Conservation (phyloP, 306 rosid genomes). For the Trichosanthes truncata region DNA sequence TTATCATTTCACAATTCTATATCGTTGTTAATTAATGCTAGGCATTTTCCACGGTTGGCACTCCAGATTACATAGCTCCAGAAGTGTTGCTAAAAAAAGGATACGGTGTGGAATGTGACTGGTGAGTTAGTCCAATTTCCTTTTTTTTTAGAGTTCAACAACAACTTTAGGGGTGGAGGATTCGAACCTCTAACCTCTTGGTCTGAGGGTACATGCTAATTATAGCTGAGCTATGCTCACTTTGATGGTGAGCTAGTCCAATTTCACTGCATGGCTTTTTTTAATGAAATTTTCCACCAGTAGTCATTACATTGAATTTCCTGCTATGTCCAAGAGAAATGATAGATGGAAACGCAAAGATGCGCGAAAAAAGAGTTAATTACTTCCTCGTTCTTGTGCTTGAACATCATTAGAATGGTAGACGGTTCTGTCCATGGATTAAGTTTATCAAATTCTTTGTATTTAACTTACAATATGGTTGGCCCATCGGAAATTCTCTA, state of each 20-base stretch:
- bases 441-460: neutral
- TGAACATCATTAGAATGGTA: neutral
- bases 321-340: neutral
- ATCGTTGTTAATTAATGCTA: conserved; percentile 25
- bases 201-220: no score
- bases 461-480: neutral
- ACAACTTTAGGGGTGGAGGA: no score
- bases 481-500: neutral
- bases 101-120: conserved; percentile 81
- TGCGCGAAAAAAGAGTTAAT: neutral
- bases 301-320: neutral
- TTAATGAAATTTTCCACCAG: neutral
- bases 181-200: no score
- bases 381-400: neutral
- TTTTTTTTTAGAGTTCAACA: no score
- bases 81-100: conserved; percentile 86
- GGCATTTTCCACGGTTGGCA: conserved; percentile 94
- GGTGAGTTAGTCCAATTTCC: conserved; percentile 33
- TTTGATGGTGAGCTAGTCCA: conserved; percentile 36
- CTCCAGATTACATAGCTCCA: conserved; percentile 90
- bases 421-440: neutral
- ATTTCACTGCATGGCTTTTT: neutral
- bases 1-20: neutral
- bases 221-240: no score
- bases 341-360: neutral